These are phyloP conservation scores for Tetraselmis striata DNA, from an alignment of 139 green algal genomes.

Conservation along the genomic window DNA sequence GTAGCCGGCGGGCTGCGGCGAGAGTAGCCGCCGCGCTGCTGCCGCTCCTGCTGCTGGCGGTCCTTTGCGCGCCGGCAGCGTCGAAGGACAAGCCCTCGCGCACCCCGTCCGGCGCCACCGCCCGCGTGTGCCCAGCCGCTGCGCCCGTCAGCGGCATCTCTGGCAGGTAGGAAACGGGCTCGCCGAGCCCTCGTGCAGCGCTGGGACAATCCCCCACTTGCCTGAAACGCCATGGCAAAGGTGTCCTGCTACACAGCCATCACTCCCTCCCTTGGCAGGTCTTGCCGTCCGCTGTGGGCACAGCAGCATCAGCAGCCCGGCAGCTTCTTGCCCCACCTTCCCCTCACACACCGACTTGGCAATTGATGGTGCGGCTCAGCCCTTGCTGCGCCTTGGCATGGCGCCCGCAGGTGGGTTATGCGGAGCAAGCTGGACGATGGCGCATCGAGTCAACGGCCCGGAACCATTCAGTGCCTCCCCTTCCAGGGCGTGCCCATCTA, in stretches of 20 bases:
- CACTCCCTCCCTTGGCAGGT: not conserved
- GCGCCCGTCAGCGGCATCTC: not conserved
- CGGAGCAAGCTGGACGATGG: too few species aligned
- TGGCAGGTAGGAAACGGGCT: too few species aligned
- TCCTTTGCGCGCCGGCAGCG: too few species aligned
- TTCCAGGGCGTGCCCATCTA: not conserved
- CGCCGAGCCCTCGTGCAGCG: too few species aligned
- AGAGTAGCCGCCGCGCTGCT: too few species aligned
- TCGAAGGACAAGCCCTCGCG: not conserved
- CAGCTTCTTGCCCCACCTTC: not conserved
- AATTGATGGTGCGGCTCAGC: not conserved
- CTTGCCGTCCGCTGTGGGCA: not conserved
- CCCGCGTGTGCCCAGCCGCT: not conserved
- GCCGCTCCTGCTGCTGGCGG: too few species aligned
- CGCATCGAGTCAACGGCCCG: too few species aligned
- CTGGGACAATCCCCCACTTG: too few species aligned
- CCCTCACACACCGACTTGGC: not conserved
- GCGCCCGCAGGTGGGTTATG: not conserved
- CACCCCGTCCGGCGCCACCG: not conserved
- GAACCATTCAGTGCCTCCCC: not conserved
- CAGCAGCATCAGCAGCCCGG: too few species aligned
- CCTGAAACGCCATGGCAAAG: too few species aligned
- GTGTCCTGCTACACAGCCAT: not conserved
- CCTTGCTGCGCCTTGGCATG: not conserved
- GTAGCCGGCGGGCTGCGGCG: too few species aligned